A percentile compares a stretch with the other conserved stretches of the same genome.
Evolutionary conservation across 495 filamentous ascomycete species (phyloP).

Genomic region (Podospora anserina): DNA sequence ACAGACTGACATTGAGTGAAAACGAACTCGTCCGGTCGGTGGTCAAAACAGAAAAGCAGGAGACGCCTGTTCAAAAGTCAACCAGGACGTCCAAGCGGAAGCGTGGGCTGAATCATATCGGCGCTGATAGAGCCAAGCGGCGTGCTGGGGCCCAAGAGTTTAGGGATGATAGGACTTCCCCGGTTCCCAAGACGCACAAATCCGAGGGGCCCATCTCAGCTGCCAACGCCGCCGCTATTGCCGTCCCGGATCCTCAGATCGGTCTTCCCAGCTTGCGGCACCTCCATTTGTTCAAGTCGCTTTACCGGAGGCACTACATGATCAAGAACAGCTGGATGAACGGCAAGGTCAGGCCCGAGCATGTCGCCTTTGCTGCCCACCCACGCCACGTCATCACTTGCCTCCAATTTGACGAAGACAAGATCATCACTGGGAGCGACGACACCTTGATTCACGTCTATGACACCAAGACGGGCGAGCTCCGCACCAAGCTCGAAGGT

Average conservation of each 20-base stretch:
- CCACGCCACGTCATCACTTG: slow-evolving; percentile 96
- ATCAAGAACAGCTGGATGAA: slow-evolving; percentile 90
- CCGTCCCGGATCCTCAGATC: slow-evolving; percentile 76
- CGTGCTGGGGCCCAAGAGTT: slow-evolving; percentile 46
- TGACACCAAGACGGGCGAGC: slow-evolving; percentile 88
- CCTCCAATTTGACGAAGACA: slow-evolving; percentile 94
- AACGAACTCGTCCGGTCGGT: slow-evolving; percentile 41
- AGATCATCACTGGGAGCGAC: slow-evolving; percentile 96
- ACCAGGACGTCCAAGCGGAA: slow-evolving; percentile 42
- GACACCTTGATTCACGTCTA: slow-evolving; percentile 98
- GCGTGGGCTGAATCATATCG: slow-evolving; percentile 38
- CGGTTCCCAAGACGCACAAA: slow-evolving; percentile 39
- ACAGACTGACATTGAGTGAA: slow-evolving; percentile 47
- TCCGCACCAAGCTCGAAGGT: slow-evolving; percentile 77
- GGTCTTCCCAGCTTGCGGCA: slow-evolving; percentile 74
- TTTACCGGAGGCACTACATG: slow-evolving; percentile 87
- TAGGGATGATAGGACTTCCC: slow-evolving; percentile 36
- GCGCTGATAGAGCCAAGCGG: slow-evolving; percentile 53
- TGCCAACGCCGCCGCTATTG: slow-evolving; percentile 73
- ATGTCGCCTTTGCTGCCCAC: slow-evolving; percentile 94
- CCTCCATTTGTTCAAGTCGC: slow-evolving; percentile 91
- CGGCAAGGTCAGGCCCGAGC: slow-evolving; percentile 77
- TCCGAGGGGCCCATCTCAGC: slow-evolving; percentile 83
- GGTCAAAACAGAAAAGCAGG: slow-evolving; percentile 35
- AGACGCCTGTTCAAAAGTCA: slow-evolving; percentile 19